Evolutionary conservation across 140 eudicot species (phyloP), one percentile per base, ranked within the genome.

Genomic region (Bidens hawaiensis): DNA sequence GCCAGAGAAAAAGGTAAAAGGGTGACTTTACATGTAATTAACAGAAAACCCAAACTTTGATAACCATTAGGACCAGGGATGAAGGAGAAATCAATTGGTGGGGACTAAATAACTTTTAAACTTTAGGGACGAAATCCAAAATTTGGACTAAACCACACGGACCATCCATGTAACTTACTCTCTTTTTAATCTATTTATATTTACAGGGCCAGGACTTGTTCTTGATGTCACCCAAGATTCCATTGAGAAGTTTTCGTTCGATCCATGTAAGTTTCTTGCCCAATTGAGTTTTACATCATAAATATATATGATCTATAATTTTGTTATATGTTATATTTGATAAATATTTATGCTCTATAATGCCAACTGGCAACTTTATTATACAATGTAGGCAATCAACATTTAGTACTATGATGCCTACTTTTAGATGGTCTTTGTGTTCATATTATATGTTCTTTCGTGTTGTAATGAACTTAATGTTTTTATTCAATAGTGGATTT

Each of bases 141-240:
- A n/a, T n/a, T n/a, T n/a, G n/a, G n/a, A n/a, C n/a, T n/a, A n/a
- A n/a, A n/a, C n/a, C n/a, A n/a, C n/a, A n/a, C n/a, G n/a, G n/a
- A n/a, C n/a, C n/a, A n/a, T n/a, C n/a, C n/a, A n/a, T n/a, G n/a
- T n/a, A n/a, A n/a, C n/a, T 15, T 31, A 31, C 8, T 5, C 0
- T n/a, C 16, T 14, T 16, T 58, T 30, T 47, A 56, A 48, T 48
- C 31, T 55, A 18, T 18, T 5, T 4, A 21, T 13, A 45, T 14
- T 38, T 25, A 4, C 82, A 89, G 97, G 95, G 36, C 97, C 97
- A 1, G 97, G 95, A 50, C 52, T 82, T 22, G 83, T 76, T 47
- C 88, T 89, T 69, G 95, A 85, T 59, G 95, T 89, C 33, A 85
- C 91, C 46, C 76, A 83, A 17, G 83, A 80, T 56, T 85, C 76